phyloP scores from a whole-genome alignment of 148 eudicot species.

The Agrostemma githago region DNA sequence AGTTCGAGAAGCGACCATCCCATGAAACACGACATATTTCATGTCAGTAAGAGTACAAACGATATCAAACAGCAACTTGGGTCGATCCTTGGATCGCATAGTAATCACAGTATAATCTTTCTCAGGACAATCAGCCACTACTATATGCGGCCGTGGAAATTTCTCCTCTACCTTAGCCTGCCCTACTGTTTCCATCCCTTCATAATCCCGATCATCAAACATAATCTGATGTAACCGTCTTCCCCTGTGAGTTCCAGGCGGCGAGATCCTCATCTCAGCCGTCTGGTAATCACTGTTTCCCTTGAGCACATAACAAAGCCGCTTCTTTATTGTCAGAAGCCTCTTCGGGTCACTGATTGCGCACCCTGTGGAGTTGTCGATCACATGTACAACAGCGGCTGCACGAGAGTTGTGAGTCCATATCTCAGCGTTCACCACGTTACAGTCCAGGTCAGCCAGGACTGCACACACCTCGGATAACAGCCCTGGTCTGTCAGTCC shows the following conservation, averaged over 20 bases:
- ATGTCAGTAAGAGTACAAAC: conserved; percentile 89
- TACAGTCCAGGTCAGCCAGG: conserved; percentile 58
- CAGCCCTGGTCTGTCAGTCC: conserved; percentile 77
- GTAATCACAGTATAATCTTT: conserved; percentile 73
- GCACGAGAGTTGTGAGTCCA: conserved; percentile 93
- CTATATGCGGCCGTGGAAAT: conserved; percentile 46
- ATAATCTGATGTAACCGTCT: conserved; percentile 89
- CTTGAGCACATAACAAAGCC: conserved; percentile 61
- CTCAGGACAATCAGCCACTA: conserved; percentile 52
- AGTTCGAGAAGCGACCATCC: conserved; percentile 46
- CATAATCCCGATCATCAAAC: conserved; percentile 86
- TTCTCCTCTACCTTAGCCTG: conserved; percentile 23
- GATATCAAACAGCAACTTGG: conserved; percentile 80
- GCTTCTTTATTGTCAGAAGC: conserved; percentile 50
- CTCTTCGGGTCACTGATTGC: conserved; percentile 66
- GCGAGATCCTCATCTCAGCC: conserved; percentile 63
- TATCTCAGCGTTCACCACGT: conserved; percentile 70
- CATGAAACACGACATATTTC: conserved; percentile 91
- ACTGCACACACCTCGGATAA: conserved; percentile 79
- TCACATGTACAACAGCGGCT: conserved; percentile 79
- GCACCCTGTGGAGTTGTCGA: conserved; percentile 44
- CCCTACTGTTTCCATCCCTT: conserved; percentile 36
- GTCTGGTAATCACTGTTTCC: conserved; percentile 57
- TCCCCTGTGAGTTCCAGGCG: conserved; percentile 58
- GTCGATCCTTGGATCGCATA: conserved; percentile 79